Base-by-base conservation (phyloP, 2,329 filamentous ascomycete species). In the Leptoxyphium fumago region DNA sequence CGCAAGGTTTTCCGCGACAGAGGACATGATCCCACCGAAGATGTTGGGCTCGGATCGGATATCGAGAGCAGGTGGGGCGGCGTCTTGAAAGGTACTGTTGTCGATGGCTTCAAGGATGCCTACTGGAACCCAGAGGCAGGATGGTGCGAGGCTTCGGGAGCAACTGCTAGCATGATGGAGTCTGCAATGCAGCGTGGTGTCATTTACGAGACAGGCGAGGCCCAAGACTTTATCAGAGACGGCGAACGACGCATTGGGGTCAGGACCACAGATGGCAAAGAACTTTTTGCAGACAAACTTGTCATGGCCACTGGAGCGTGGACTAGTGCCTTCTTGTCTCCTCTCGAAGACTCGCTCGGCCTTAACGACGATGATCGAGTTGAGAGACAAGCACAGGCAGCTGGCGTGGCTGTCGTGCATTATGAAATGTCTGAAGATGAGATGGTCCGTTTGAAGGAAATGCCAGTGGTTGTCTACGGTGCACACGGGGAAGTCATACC, bases 361-460 rank as follows among this genome's bases (percentile, higher is more conserved):
- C 56, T 71, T 44, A 63, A 65, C 39, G 67, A 69, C 1, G 61
- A 66, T 2, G 60, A 71, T 21, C 63, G 70, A 41, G 61, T 70
- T 21, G 66, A 74, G 44, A 61, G 69, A 26, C 77, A 81, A 49
- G 63, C 71, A 14, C 62, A 66, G 38, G 75, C 77, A 4, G 75
- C 75, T 0, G 78, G 74, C 1, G 73, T 79, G 13, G 71, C 71
- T 2, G 75, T 75, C 0, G 75, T 72, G 0, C 74, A 78, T 60
- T 72, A 72, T 21, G 65, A 68, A 29, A 64, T 81, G 6, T 65
- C 68, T 5, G 61, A 68, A 1, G 60, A 62, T 10, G 72, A 78
- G 48, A 65, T 67, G 52, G 54, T 67, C 42, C 61, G 64, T 52
- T 70, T 75, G 45, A 57, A 64, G 1, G 43, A 52, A 1, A 66